These are phyloP conservation scores for Conringia planisiliqua DNA, from an alignment of 345 rosid genomes.

Conservation along the genomic window DNA sequence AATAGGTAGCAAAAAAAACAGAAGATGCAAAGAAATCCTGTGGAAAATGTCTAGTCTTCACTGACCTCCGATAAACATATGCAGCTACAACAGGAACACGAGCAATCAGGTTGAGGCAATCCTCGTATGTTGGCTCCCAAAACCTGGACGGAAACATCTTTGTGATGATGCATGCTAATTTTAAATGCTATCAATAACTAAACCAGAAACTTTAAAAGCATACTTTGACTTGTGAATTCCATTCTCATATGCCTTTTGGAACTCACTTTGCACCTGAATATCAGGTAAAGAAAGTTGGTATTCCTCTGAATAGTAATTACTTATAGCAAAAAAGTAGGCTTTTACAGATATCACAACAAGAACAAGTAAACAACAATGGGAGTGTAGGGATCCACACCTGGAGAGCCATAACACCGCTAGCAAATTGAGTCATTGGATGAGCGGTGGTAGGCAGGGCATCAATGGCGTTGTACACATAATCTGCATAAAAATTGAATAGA, in stretches of 20 bases:
- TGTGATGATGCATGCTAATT: constrained; percentile 9
- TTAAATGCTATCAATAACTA: constrained; percentile 15
- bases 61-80: constrained; percentile 88
- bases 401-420: constrained; percentile 98
- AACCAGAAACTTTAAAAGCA: constrained; percentile 26
- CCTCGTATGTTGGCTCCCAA: constrained; percentile 98
- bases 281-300: constrained; percentile 11
- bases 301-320: not conserved
- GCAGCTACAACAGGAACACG: constrained; percentile 85
- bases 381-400: constrained; percentile 54
- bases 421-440: constrained; percentile 98
- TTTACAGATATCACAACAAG: not conserved
- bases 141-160: constrained; percentile 48
- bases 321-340: not conserved
- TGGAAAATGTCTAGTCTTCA: constrained; percentile 6
- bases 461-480: constrained; percentile 82
- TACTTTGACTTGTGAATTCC: constrained; percentile 92
- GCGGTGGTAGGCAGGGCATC: constrained; percentile 88
- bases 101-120: constrained; percentile 87
- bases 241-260: constrained; percentile 85
- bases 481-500: constrained; percentile 38
- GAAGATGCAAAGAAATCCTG: not conserved
- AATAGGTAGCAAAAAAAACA: constrained; percentile 5
- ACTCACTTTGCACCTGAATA: constrained; percentile 92
- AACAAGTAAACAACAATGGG: not conserved